A percentile compares a stretch with the other conserved stretches of the same genome.
These are phyloP conservation scores for Suillus occidentalis DNA, from an alignment of 768 basidiomycete species.

Conservation along the genomic window DNA sequence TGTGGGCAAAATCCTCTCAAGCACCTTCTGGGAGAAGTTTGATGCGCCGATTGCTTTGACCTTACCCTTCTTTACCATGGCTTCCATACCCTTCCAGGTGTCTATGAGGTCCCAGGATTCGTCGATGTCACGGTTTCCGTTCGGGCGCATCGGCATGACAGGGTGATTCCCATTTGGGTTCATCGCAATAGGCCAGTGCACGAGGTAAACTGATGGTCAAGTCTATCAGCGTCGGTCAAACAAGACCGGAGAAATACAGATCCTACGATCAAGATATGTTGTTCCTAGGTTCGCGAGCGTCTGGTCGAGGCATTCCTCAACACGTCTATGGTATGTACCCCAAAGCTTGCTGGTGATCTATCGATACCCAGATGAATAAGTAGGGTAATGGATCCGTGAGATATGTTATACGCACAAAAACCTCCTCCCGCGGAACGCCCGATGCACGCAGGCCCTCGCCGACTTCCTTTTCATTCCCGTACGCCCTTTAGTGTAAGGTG, in stretches of 20 bases:
- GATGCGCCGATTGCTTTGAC: slow-evolving; percentile 69
- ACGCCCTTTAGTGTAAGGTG: slow-evolving; percentile 41
- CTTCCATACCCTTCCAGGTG: slow-evolving; percentile 88
- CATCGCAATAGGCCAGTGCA: slow-evolving; percentile 82
- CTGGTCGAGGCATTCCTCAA: slow-evolving; percentile 72
- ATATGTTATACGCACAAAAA: slow-evolving; percentile 48
- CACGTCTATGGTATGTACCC: slow-evolving; percentile 66
- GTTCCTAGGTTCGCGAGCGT: slow-evolving; percentile 77
- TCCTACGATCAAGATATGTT: slow-evolving; percentile 79
- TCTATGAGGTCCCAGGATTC: slow-evolving; percentile 64
- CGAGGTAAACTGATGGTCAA: slow-evolving; percentile 49
- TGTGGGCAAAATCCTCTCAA: slow-evolving; percentile 68
- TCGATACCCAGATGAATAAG: not conserved
- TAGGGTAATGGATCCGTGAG: not conserved
- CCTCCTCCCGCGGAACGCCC: slow-evolving; percentile 74
- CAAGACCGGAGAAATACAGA: slow-evolving; percentile 4
- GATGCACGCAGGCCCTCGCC: slow-evolving; percentile 77
- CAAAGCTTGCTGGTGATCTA: slow-evolving; percentile 75
- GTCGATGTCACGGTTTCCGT: slow-evolving; percentile 68
- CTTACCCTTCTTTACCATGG: slow-evolving; percentile 65
- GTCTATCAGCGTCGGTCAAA: not conserved
- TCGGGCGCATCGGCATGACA: slow-evolving; percentile 53
- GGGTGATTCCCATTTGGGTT: slow-evolving; percentile 69
- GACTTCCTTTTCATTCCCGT: slow-evolving; percentile 80
- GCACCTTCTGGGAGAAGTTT: slow-evolving; percentile 67